Evolutionary conservation across 2,329 filamentous ascomycete species (phyloP).

Genomic region (Graphium sp.): DNA sequence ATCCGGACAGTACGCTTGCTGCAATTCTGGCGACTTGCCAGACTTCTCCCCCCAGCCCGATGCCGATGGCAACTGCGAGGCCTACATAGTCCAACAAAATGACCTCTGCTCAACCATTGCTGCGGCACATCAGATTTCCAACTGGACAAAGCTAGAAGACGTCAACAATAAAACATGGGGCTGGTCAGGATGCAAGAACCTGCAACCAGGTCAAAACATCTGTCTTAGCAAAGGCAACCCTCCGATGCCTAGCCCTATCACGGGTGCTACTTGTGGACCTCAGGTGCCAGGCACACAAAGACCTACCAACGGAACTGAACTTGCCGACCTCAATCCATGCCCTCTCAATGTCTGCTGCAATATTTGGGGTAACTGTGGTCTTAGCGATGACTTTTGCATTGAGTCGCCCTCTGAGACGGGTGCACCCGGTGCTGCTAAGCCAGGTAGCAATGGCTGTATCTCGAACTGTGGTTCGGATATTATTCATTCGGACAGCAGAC

Average conservation of each 20-base stretch:
- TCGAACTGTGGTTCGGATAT: constrained; percentile 16
- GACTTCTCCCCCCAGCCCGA: constrained; percentile 8
- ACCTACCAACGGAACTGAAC: constrained; percentile 4
- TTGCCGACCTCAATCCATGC: constrained; percentile 12
- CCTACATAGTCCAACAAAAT: constrained; percentile 13
- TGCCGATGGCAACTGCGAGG: constrained; percentile 16
- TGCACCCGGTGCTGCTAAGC: constrained; percentile 1
- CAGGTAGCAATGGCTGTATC: constrained; percentile 12
- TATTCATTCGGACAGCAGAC: constrained; percentile 9
- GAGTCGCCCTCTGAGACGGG: constrained; percentile 7
- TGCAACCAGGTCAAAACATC: constrained; percentile 11
- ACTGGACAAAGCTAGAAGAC: constrained; percentile 15
- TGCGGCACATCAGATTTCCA: constrained; percentile 15
- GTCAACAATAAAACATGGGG: constrained; percentile 21
- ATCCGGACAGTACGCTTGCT: constrained; percentile 18
- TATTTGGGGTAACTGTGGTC: constrained; percentile 26
- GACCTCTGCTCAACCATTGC: constrained; percentile 20
- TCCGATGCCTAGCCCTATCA: constrained; percentile 15
- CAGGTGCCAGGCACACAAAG: constrained; percentile 10
- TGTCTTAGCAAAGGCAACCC: constrained; percentile 16
- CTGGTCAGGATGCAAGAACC: constrained; percentile 15
- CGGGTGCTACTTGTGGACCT: constrained; percentile 17
- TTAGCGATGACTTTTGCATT: constrained; percentile 23
- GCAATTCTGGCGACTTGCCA: constrained; percentile 11
- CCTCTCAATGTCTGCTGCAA: constrained; percentile 14